phyloP scores from a whole-genome alignment of 78 protist genomes.

The Capsaspora owczarzaki region DNA sequence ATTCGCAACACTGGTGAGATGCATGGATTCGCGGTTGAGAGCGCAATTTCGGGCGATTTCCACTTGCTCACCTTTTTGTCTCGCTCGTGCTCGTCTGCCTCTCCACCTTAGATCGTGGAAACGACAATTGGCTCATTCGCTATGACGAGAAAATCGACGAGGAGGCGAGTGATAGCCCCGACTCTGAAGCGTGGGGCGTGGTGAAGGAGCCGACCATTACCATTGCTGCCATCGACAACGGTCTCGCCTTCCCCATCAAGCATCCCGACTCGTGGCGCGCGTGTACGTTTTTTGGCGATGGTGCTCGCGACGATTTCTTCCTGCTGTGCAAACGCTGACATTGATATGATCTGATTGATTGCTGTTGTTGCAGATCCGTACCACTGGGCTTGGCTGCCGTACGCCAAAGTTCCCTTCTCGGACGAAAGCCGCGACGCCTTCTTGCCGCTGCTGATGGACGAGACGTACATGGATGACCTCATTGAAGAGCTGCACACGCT shows the following conservation, averaged over 20 bases:
- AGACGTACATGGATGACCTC: background rate
- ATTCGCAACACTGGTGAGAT: constrained; percentile 44
- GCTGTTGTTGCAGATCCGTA: no score
- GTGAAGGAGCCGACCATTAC: background rate
- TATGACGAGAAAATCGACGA: background rate
- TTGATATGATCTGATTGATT: no score
- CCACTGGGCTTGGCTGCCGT: constrained; percentile 34
- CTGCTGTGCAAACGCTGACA: no score
- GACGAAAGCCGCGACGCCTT: background rate
- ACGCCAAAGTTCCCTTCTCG: constrained; percentile 17
- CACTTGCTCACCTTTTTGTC: background rate
- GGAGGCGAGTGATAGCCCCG: background rate
- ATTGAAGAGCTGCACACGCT: background rate
- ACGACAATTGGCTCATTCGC: constrained; percentile 38
- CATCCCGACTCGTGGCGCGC: constrained; percentile 54
- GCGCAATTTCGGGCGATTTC: background rate
- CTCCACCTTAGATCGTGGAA: no score
- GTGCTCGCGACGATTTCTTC: no score
- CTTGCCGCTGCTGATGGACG: constrained; percentile 5
- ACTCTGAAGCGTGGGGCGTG: background rate
- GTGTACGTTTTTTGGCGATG: no score
- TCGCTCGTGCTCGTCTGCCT: no score
- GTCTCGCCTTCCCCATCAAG: constrained; percentile 49
- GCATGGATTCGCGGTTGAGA: no score
- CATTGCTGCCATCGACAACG: constrained; percentile 53